Percentiles rank a stretch among this genome's conserved stretches.
phyloP scores from a whole-genome alignment of 176 grass and related monocot genomes.

The Carex cristatella region DNA sequence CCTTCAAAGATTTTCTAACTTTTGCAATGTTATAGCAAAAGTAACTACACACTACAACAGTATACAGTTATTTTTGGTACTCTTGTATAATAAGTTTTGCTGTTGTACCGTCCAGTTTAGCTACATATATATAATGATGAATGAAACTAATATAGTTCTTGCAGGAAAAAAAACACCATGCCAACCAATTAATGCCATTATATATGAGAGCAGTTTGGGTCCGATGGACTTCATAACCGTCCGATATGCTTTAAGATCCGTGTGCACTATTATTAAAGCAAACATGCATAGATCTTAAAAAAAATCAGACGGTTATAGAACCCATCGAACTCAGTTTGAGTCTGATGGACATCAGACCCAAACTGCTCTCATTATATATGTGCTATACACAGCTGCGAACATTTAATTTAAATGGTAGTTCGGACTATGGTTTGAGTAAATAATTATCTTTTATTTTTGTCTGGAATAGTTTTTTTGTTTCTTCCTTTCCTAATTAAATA shows the following conservation, averaged over 20 bases:
- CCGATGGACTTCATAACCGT: no score
- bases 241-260: no score
- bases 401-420: not conserved
- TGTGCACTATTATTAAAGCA: no score
- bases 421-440: not conserved
- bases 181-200: no score
- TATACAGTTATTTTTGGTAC: not conserved
- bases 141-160: not conserved
- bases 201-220: no score
- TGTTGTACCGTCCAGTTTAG: not conserved
- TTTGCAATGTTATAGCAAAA: not conserved
- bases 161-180: not conserved
- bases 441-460: not conserved
- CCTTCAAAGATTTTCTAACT: constrained; percentile 8
- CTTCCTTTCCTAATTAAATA: not conserved
- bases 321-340: no score
- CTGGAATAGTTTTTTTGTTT: not conserved
- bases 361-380: no score
- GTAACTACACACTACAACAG: not conserved
- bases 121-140: not conserved
- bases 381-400: no score
- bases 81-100: not conserved
- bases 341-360: no score
- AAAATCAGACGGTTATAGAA: no score
- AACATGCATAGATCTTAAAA: no score